Evolutionary conservation across 1,139 yeast species (phyloP).

Genomic region (Suhomyces atakaporum): DNA sequence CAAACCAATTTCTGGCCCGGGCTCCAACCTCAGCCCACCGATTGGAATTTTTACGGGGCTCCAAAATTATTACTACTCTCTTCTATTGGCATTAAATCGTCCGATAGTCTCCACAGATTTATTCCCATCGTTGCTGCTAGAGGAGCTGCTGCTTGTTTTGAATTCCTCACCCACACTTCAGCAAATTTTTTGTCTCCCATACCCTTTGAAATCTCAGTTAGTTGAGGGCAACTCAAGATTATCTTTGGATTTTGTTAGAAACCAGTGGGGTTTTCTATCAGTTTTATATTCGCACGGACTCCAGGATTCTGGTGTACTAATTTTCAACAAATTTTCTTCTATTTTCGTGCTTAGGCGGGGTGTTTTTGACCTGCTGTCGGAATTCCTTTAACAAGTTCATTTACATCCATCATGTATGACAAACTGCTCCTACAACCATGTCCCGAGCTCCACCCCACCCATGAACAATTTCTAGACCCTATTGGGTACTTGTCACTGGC

Average conservation of each 20-base stretch:
- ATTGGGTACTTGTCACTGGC: conserved; percentile 58
- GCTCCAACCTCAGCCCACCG: conserved; percentile 7
- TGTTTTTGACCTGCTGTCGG: conserved; percentile 1
- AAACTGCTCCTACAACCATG: conserved; percentile 41
- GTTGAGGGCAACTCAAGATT: neutral
- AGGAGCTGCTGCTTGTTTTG: too few relatives aligned
- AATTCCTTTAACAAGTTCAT: conserved; percentile 1
- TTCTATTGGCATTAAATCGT: neutral
- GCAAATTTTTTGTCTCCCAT: neutral
- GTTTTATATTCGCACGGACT: neutral
- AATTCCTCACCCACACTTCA: too few relatives aligned
- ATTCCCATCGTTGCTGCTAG: too few relatives aligned
- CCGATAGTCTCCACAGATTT: neutral
- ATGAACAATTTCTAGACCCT: conserved; percentile 60
- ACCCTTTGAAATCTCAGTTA: neutral
- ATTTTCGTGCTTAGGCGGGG: neutral
- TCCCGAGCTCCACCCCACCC: conserved; percentile 59
- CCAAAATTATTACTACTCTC: neutral
- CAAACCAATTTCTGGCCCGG: neutral
- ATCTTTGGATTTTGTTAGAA: neutral
- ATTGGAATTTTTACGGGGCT: conserved; percentile 6
- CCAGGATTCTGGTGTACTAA: conserved; percentile 1
- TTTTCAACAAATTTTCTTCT: conserved; percentile 2
- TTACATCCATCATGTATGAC: conserved; percentile 21
- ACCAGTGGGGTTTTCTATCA: neutral